A percentile compares a stretch with the other conserved stretches of the same genome.
These are phyloP conservation scores for Botrytis paeoniae DNA, from an alignment of 2,329 filamentous ascomycete species.

Conservation along the genomic window DNA sequence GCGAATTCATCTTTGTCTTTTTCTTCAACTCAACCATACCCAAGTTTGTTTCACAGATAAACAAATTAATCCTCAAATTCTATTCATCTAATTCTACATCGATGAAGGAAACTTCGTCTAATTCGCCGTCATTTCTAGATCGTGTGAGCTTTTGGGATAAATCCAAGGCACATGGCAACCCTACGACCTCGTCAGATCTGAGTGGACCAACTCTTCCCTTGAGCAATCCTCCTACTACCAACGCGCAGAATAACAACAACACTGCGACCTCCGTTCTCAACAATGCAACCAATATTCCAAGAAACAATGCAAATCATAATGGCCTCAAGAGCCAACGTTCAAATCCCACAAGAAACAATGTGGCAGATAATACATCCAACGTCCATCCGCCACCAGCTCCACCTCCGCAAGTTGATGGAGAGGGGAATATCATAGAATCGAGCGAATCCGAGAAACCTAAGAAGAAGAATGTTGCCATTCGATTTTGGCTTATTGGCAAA, in stretches of 20 bases:
- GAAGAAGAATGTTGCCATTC: conserved; percentile 33
- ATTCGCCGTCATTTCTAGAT: conserved; percentile 51
- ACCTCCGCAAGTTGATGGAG: conserved; percentile 51
- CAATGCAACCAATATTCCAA: conserved; percentile 29
- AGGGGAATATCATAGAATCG: conserved; percentile 55
- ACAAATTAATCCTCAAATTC: neutral
- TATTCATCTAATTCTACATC: conserved; percentile 39
- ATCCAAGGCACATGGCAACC: conserved; percentile 53
- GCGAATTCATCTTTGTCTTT: neutral
- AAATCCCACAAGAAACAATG: conserved; percentile 34
- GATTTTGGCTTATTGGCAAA: conserved; percentile 44
- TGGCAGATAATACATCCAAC: conserved; percentile 39
- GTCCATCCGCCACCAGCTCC: conserved; percentile 42
- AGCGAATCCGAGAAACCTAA: conserved; percentile 27
- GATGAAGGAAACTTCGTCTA: conserved; percentile 61
- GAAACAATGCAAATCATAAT: conserved; percentile 26
- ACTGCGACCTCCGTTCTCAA: conserved; percentile 25
- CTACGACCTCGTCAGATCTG: conserved; percentile 41
- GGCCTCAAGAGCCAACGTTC: conserved; percentile 33
- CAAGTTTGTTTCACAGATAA: neutral
- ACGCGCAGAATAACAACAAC: conserved; percentile 27
- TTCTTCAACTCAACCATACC: neutral
- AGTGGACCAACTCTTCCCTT: conserved; percentile 40
- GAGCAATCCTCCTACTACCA: conserved; percentile 36
- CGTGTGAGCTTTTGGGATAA: conserved; percentile 54